Base-by-base conservation (phyloP, 495 filamentous ascomycete species). In the Apiosordaria backusii region DNA sequence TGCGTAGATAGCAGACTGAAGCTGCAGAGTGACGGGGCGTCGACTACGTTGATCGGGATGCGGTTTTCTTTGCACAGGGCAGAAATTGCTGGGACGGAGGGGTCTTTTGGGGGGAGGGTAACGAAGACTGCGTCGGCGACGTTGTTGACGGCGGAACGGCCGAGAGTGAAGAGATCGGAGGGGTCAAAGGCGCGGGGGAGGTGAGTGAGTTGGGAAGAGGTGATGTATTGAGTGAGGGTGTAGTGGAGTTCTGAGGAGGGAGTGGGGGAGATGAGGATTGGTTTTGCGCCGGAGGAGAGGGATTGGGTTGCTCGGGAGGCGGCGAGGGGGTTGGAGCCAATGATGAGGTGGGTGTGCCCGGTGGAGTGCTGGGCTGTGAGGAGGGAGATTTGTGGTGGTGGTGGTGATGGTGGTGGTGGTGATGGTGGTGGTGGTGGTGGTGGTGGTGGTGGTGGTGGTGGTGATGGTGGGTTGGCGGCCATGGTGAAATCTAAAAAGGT, bases 61-160 rank as follows among this genome's bases (percentile, higher is more conserved):
- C 95, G 86, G 58, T 94, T 83, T 26, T 88, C 83, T 53, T 84
- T 84, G 75, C 95, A 98, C 13, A 92, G 79, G 3, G 80, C 83
- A 0, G 92, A 92, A 64, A 98, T 90, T 22, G 15, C 1, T 3
- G 61, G 21, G 29, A 15, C 40, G 18, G 13, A 18, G 22, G 22
- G 0, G 18, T n/a, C 16, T 13, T 40, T 24, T 10, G 84, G 82
- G 13, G 81, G 81, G 10, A 81, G 77, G 2, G 94, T 97, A 57
- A 99, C 89, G 75, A 98, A 98, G 26, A 98, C 96, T 57, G 88
- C 88, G 75, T 99, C 95, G 15, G 96, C 94, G 2, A 97, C 86
- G 58, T 76, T 69, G 68, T 88, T 86, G 7, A 96, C 88, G 61
- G 97, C 92, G 65, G 87, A 83, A 63, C 96, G 85, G 18, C 95